Percentiles rank a stretch among this genome's conserved stretches.
Conservation (phyloP, 208 protist species). For the Angomonas ambiguus region DNA sequence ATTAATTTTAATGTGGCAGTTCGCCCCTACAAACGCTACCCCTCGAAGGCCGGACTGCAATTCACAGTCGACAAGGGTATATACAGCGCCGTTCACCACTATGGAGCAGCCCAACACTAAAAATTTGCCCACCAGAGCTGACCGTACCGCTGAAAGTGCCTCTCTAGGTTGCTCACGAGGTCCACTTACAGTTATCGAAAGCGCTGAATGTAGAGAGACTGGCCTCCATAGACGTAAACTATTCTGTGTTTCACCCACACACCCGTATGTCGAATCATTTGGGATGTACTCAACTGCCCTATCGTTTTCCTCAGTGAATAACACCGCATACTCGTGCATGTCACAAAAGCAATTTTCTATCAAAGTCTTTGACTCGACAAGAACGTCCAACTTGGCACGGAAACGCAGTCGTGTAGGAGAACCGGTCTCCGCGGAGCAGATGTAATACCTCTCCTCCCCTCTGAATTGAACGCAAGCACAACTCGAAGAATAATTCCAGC, state of each 20-base stretch:
- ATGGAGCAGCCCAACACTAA: neutral
- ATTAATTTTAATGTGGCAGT: conserved; percentile 55
- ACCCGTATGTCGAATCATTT: neutral
- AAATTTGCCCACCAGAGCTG: neutral
- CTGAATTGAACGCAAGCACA: conserved; percentile 46
- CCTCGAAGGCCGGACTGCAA: conserved; percentile 48
- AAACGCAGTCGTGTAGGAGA: neutral
- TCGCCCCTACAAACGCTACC: conserved; percentile 37
- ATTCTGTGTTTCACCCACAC: neutral
- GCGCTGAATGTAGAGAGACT: neutral
- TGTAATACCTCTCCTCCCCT: conserved; percentile 20
- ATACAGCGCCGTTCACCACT: conserved; percentile 11
- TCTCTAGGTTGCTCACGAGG: neutral
- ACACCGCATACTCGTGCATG: neutral
- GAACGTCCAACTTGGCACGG: neutral
- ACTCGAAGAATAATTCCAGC: conserved; percentile 4
- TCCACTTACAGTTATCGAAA: neutral
- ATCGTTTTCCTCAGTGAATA: neutral
- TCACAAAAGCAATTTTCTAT: neutral
- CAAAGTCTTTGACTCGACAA: conserved; percentile 15
- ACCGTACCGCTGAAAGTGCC: neutral
- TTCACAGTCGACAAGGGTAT: conserved; percentile 40
- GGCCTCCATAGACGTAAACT: neutral
- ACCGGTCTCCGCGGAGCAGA: conserved; percentile 22
- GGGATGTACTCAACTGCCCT: neutral